A percentile compares a stretch with the other conserved stretches of the same genome.
Conservation (phyloP, 2,329 filamentous ascomycete species). For the Arthrinium phaeospermum region DNA sequence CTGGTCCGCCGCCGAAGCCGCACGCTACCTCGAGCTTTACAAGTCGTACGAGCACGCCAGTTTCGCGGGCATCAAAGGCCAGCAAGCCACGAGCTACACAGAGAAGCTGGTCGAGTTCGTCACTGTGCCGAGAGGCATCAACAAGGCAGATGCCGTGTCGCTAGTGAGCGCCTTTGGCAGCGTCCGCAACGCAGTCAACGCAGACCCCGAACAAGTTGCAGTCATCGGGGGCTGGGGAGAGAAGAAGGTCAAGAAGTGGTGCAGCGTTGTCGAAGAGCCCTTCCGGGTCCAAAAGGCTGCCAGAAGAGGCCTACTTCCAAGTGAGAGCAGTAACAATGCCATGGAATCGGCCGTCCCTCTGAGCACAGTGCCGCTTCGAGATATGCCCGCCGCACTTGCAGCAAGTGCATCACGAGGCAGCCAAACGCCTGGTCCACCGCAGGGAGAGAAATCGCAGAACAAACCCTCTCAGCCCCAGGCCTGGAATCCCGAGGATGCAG, state of each 20-base stretch:
- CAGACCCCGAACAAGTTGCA: conserved; percentile 81
- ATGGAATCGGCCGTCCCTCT: conserved; percentile 48
- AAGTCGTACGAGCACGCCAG: conserved; percentile 89
- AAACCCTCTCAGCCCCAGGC: conserved; percentile 40
- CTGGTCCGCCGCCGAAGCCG: conserved; percentile 94
- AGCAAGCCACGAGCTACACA: conserved; percentile 82
- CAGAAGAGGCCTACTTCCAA: conserved; percentile 46
- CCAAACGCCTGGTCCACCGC: conserved; percentile 30
- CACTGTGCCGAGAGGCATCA: conserved; percentile 86
- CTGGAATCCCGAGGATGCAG: conserved; percentile 49
- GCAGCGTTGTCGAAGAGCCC: conserved; percentile 79
- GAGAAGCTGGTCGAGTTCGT: conserved; percentile 92
- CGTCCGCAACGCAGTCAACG: conserved; percentile 84
- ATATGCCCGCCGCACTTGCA: conserved; percentile 41
- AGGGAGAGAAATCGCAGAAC: conserved; percentile 30
- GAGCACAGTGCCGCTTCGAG: conserved; percentile 47
- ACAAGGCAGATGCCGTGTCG: conserved; percentile 92
- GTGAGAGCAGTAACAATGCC: conserved; percentile 30
- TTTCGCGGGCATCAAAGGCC: conserved; percentile 82
- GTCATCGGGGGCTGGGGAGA: conserved; percentile 93
- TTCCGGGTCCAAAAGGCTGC: conserved; percentile 77
- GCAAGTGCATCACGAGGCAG: conserved; percentile 31
- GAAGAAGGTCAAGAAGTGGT: conserved; percentile 91
- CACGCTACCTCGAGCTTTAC: conserved; percentile 91
- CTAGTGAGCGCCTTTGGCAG: conserved; percentile 93